These are phyloP conservation scores for Teunomyces lycoperdinae DNA, from an alignment of 805 yeast genomes.

Conservation along the genomic window DNA sequence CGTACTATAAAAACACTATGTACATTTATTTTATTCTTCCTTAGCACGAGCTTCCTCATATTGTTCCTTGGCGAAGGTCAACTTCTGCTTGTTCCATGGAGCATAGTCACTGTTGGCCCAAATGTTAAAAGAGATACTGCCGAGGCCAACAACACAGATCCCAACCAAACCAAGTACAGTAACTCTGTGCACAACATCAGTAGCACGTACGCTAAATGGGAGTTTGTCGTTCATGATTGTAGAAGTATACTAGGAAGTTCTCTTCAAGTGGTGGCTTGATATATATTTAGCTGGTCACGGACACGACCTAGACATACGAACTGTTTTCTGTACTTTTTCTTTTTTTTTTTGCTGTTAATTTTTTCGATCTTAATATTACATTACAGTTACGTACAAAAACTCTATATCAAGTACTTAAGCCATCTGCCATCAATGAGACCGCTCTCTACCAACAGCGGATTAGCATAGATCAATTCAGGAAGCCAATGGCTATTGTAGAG, in stretches of 20 bases:
- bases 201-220: constrained; percentile 42
- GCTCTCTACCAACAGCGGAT: constrained; percentile 37
- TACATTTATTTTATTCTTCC: constrained; percentile 4
- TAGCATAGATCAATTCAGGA: constrained; percentile 37
- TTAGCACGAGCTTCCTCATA: constrained; percentile 26
- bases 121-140: constrained; percentile 37
- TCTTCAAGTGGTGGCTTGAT: constrained; percentile 2
- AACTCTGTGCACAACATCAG: constrained; percentile 43
- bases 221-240: constrained; percentile 20
- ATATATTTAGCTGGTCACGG: not conserved
- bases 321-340: not conserved
- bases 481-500: constrained; percentile 40
- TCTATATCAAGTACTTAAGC: constrained; percentile 37
- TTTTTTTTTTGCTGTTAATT: not conserved
- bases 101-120: constrained; percentile 45
- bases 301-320: not conserved
- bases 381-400: not conserved
- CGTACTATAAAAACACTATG: constrained; percentile 1
- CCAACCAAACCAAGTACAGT: constrained; percentile 42
- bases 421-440: constrained; percentile 33
- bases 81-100: constrained; percentile 38
- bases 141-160: constrained; percentile 39
- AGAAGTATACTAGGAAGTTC: not conserved
- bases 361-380: not conserved
- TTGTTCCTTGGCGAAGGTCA: constrained; percentile 33